Base-by-base conservation (phyloP, 139 green algal species). In the Asterochloris sp. region DNA sequence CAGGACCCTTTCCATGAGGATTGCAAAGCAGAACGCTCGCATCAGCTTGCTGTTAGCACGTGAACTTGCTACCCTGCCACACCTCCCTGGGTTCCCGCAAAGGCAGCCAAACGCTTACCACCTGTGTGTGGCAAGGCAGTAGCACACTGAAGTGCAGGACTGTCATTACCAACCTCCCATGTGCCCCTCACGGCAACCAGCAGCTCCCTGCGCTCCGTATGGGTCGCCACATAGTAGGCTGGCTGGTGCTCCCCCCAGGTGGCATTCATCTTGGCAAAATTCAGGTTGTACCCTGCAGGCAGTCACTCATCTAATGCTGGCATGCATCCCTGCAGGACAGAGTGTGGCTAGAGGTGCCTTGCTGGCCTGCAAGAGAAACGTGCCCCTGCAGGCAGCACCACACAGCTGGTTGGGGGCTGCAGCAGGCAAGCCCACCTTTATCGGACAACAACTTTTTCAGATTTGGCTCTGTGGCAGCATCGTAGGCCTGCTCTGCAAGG, bases 211-310 rank as follows among this genome's bases (percentile, higher is more conserved):
- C 61, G 60, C 16, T 82, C 75, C 27, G 60, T n/a, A 19, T 82
- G 68, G 8, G 74, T 81, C 16, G 82, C 82, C 74, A 85, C 64
- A 78, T 73, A 85, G 75, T 82, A 85, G 0, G 82, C 74, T 16
- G 82, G 82, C 47, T 75, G 26, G 69, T 85, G 82, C 38, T 85
- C 75, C 13, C 74, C 82, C 82, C 82, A 85, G 10, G 82, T 85
- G 8, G 82, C 78, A 13, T 17, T 69, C 74, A 85, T 79, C 75
- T 85, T 85, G 75, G 61, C 74, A 77, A 78, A 78, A 15, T 69
- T 74, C 23, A 85, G 82, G 11, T 73, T 29, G 19, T 62, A 85
- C 0, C 74, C 82, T 85, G 75, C 82, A 81, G 38, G 6, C 38
- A 29, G 26, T 0, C 15, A 19, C 62, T 38, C 10, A 11, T 21